Evolutionary conservation across 73 alveolate genomes (phyloP), one percentile per base, ranked within the genome.

Genomic region (Stentor roeselii): DNA sequence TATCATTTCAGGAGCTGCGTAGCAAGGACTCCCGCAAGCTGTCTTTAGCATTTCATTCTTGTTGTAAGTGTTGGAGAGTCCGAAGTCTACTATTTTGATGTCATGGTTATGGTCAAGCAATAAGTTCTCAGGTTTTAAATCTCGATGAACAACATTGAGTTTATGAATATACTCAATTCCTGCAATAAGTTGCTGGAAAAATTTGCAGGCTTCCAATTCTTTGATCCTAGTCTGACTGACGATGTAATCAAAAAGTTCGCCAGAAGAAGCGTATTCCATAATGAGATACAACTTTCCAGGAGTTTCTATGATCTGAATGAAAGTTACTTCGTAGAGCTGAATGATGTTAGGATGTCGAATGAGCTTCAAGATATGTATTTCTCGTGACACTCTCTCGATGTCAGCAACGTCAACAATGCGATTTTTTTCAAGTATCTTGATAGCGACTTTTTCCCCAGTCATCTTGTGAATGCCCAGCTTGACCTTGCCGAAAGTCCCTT

Each of bases 1-100:
- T 1, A 97, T 95, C 97, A 97, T 95, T 91, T 97, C 99, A 0
- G 99, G 99, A 11, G 99, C 98, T 37, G 99, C 99, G 89, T 97
- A 97, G 84, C 99, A 97, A 3, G 99, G 99, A 39, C 97, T 88
- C 31, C 99, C 99, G 75, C 99, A 97, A 2, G 99, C 99, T 75
- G 99, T 97, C 60, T 93, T 95, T 37, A 97, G 86, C 36, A 83
- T 27, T 34, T 86, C 60, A 36, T 82, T 60, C 3, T 27, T 36
- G 3, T 58, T 14, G 36, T 82, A 38, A 32, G 74, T 58, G 75
- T 82, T 83, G 3, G 95, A 83, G 36, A 94, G 90, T 60, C 99
- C 98, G 85, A 95, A 95, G 88, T 95, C 99, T 3, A 95, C 95
- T 31, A 95, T 92, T 86, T 95, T 97, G 67, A 97, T 92, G 34